Conservation (phyloP, 495 filamentous ascomycete genomes). For the Penicillium coprophilum region DNA sequence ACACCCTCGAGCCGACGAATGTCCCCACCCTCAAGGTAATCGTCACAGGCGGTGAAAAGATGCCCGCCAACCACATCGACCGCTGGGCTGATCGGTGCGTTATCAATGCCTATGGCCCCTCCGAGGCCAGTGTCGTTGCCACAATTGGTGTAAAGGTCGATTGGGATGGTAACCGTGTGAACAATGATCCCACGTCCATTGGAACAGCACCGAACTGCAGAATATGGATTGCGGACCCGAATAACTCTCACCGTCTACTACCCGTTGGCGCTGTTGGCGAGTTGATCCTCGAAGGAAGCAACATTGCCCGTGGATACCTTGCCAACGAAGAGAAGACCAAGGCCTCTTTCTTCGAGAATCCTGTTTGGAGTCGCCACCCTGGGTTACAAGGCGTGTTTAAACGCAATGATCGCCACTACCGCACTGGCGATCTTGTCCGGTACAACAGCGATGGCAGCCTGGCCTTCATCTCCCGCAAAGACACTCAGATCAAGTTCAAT, state of each 20-base stretch:
- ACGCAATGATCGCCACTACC: conserved; percentile 41
- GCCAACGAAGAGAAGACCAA: conserved; percentile 55
- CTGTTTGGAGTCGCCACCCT: conserved; percentile 43
- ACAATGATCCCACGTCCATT: conserved; percentile 40
- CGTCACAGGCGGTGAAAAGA: conserved; percentile 57
- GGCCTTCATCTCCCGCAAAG: conserved; percentile 56
- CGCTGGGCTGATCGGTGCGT: conserved; percentile 45
- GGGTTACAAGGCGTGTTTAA: conserved; percentile 28
- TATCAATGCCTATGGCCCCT: conserved; percentile 57
- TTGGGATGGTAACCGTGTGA: conserved; percentile 43
- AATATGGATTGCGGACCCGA: conserved; percentile 61
- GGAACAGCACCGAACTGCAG: conserved; percentile 40
- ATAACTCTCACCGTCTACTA: conserved; percentile 54
- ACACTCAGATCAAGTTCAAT: conserved; percentile 65
- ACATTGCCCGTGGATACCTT: conserved; percentile 59
- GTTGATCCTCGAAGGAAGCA: conserved; percentile 61
- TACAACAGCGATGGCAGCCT: conserved; percentile 56
- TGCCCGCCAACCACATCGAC: conserved; percentile 44
- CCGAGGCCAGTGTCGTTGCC: conserved; percentile 51
- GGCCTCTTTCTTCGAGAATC: conserved; percentile 56
- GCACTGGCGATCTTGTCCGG: conserved; percentile 52
- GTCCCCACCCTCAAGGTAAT: conserved; percentile 52
- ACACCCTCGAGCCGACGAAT: conserved; percentile 44
- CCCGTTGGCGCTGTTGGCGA: conserved; percentile 66
- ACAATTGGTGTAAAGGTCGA: conserved; percentile 42